These are phyloP conservation scores for Hypomyces perniciosus DNA, from an alignment of 2,329 filamentous ascomycete genomes.

Conservation along the genomic window DNA sequence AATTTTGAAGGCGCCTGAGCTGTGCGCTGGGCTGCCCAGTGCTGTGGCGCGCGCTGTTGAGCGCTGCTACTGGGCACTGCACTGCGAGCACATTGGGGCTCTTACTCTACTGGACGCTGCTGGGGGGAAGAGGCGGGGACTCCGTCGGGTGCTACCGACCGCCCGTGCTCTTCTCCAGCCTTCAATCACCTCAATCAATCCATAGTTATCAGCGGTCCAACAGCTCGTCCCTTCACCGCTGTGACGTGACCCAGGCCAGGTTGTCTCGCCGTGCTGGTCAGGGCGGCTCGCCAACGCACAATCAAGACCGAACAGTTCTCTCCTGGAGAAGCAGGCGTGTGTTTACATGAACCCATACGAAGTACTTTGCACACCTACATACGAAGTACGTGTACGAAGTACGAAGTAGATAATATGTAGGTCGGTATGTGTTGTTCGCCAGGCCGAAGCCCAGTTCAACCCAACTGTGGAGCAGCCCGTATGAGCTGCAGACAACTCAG, in stretches of 20 bases:
- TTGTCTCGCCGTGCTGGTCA: too few species aligned
- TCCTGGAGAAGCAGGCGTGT: too few species aligned
- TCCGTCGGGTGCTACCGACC: constrained; percentile 11
- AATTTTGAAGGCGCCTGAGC: constrained; percentile 12
- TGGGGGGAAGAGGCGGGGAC: constrained; percentile 2
- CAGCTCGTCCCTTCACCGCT: too few species aligned
- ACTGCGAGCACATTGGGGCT: neutral
- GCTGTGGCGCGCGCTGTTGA: constrained; percentile 10
- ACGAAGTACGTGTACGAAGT: neutral
- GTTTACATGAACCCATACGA: too few species aligned
- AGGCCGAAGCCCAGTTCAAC: constrained; percentile 11
- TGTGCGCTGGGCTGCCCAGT: constrained; percentile 6
- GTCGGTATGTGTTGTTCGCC: too few species aligned
- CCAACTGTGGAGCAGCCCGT: constrained; percentile 11
- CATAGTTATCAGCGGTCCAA: too few species aligned
- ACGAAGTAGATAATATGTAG: too few species aligned
- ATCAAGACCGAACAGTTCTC: too few species aligned
- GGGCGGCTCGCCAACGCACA: too few species aligned
- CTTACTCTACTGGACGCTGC: neutral
- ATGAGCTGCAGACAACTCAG: neutral
- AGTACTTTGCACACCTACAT: neutral
- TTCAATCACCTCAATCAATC: neutral
- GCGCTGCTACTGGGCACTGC: constrained; percentile 9
- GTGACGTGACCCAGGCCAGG: too few species aligned
- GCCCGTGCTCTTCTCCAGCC: neutral